Evolutionary conservation across 495 filamentous ascomycete species (phyloP).

Genomic region (Penicillium argentinense): DNA sequence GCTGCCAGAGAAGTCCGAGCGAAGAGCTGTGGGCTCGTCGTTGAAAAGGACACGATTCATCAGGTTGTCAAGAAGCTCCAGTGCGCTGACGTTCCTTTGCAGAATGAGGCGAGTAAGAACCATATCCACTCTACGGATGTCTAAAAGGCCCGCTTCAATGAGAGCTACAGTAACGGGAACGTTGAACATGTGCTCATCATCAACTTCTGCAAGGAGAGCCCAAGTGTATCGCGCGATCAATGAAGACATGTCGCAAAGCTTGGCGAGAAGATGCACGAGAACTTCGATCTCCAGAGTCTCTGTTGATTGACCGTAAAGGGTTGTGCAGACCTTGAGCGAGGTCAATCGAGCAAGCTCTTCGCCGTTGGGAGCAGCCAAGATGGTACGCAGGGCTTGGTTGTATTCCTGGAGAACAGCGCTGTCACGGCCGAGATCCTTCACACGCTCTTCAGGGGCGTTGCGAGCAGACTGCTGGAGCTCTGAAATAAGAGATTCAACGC

Average conservation of each 20-base stretch:
- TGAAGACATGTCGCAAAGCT: slow-evolving; percentile 74
- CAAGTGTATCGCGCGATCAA: slow-evolving; percentile 73
- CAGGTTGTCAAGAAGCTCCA: slow-evolving; percentile 74
- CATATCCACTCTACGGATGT: slow-evolving; percentile 77
- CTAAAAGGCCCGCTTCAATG: slow-evolving; percentile 70
- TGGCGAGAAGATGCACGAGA: slow-evolving; percentile 76
- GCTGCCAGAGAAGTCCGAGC: slow-evolving; percentile 83
- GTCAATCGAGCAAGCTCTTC: slow-evolving; percentile 68
- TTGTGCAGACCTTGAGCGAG: slow-evolving; percentile 68
- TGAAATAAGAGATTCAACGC: slow-evolving; percentile 66
- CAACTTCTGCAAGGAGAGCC: slow-evolving; percentile 59
- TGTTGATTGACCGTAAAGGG: slow-evolving; percentile 61
- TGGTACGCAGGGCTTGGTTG: slow-evolving; percentile 51
- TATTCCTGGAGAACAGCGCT: slow-evolving; percentile 65
- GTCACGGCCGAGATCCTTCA: slow-evolving; percentile 65
- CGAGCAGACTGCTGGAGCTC: slow-evolving; percentile 66
- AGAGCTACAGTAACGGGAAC: slow-evolving; percentile 73
- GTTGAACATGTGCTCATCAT: slow-evolving; percentile 76
- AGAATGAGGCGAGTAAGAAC: slow-evolving; percentile 70
- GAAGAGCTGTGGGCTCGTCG: slow-evolving; percentile 70
- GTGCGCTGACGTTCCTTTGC: slow-evolving; percentile 62
- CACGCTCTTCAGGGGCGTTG: slow-evolving; percentile 66
- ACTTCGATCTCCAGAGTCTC: slow-evolving; percentile 74
- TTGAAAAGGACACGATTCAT: slow-evolving; percentile 75
- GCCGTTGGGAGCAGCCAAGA: slow-evolving; percentile 51